Evolutionary conservation across 148 eudicot genomes (phyloP).

Genomic region (Suaeda aralocaspica): DNA sequence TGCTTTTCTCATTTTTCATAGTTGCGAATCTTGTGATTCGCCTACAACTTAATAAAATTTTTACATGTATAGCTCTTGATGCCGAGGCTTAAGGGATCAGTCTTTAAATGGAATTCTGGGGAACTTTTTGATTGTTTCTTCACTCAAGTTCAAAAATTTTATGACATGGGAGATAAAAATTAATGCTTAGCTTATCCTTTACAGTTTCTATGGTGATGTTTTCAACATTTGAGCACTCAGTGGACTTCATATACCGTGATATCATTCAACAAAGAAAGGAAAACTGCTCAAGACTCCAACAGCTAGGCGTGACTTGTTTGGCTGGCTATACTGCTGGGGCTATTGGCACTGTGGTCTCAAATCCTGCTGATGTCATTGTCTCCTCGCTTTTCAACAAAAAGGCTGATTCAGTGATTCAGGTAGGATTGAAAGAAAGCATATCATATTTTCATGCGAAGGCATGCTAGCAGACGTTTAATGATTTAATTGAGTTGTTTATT

Average conservation of each 20-base stretch:
- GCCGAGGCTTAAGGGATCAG: background rate
- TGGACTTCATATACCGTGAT: conserved; percentile 51
- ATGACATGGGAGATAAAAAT: background rate
- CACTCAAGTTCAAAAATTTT: background rate
- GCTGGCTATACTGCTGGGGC: conserved; percentile 94
- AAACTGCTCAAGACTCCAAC: conserved; percentile 73
- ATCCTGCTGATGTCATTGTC: conserved; percentile 86
- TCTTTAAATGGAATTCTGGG: background rate
- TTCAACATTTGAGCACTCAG: conserved; percentile 92
- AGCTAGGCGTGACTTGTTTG: conserved; percentile 85
- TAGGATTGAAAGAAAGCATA: conserved; percentile 21
- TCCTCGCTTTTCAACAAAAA: conserved; percentile 80
- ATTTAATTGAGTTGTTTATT: conserved; percentile 10
- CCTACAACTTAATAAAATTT: background rate
- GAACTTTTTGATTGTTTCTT: background rate
- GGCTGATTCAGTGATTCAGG: conserved; percentile 59
- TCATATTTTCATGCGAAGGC: conserved; percentile 5
- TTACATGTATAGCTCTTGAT: background rate
- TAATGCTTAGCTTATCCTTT: conserved; percentile 18
- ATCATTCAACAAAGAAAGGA: conserved; percentile 58
- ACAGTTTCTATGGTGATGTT: conserved; percentile 96
- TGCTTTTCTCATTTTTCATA: background rate
- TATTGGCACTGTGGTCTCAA: conserved; percentile 75
- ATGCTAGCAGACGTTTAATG: background rate
- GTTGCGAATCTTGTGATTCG: too few relatives aligned